Evolutionary conservation across 257 asterid genomes (phyloP).

Genomic region (Sherardia arvensis): DNA sequence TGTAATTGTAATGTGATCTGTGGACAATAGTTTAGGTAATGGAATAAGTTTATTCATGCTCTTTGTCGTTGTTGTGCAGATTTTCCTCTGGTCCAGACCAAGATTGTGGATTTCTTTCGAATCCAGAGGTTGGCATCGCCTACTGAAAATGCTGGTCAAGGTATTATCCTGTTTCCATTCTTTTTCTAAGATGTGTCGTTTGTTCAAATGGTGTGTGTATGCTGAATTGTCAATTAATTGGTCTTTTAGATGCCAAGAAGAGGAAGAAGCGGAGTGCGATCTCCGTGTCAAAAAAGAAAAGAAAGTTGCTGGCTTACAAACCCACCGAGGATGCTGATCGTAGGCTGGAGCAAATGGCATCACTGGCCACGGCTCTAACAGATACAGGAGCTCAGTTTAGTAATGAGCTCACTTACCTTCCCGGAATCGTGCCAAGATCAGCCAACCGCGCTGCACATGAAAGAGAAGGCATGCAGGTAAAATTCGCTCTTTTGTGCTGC

Average conservation of each 20-base stretch:
- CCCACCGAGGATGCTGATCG: conserved; percentile 58
- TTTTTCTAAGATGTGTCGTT: not conserved
- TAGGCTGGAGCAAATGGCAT: conserved; percentile 83
- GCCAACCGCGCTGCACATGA: conserved; percentile 59
- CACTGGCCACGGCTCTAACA: conserved; percentile 75
- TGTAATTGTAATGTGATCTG: no score
- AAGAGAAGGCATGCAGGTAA: conserved; percentile 88
- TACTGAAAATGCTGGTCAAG: conserved; percentile 28
- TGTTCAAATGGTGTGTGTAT: not conserved
- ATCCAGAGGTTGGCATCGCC: conserved; percentile 46
- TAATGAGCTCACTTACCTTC: conserved; percentile 57
- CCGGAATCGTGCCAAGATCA: conserved; percentile 76
- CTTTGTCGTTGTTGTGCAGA: conserved; percentile 29
- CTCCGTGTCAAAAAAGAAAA: conserved; percentile 48
- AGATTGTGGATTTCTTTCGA: conserved; percentile 77
- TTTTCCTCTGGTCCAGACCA: conserved; percentile 70
- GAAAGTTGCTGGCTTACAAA: conserved; percentile 58
- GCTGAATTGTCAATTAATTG: not conserved
- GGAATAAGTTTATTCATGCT: no score
- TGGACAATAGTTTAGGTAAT: not conserved
- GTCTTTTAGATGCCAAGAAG: conserved; percentile 41
- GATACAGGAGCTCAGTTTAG: conserved; percentile 62
- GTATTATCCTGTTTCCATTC: conserved; percentile 17
- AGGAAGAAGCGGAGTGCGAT: conserved; percentile 42
- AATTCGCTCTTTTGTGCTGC: not conserved